Evolutionary conservation across 495 filamentous ascomycete species (phyloP).

Genomic region (Aspergillus hancockii): DNA sequence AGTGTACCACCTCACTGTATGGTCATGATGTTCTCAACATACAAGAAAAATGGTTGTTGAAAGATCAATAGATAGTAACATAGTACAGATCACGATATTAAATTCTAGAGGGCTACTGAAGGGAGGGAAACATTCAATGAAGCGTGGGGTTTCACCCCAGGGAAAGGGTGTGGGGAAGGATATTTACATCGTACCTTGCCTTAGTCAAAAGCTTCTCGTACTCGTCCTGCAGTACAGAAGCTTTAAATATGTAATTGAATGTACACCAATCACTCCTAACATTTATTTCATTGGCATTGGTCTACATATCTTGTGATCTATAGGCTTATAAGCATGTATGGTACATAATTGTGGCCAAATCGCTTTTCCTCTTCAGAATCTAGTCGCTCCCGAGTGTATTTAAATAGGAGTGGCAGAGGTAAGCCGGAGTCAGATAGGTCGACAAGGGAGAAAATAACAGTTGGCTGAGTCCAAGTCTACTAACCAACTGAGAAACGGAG

Average conservation of each 20-base stretch:
- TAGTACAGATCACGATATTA: not conserved
- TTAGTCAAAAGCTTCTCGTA: not conserved
- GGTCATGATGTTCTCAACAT: not conserved
- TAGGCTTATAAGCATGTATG: not conserved
- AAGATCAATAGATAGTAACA: not conserved
- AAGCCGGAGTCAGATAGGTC: too few species aligned
- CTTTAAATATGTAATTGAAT: too few species aligned
- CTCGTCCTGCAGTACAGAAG: not conserved
- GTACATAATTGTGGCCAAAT: not conserved
- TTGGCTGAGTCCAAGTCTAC: too few species aligned
- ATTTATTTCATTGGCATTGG: too few species aligned
- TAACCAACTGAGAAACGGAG: too few species aligned
- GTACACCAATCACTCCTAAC: too few species aligned
- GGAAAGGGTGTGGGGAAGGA: not conserved
- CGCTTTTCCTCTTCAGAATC: too few species aligned
- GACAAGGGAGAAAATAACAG: too few species aligned
- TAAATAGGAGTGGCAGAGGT: too few species aligned
- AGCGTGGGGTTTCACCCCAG: not conserved
- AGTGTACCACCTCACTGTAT: not conserved
- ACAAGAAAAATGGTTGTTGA: not conserved
- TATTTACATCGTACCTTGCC: not conserved
- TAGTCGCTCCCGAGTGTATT: too few species aligned
- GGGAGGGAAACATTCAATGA: not conserved
- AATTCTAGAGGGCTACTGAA: not conserved
- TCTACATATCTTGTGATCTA: not conserved